phyloP scores from a whole-genome alignment of 208 protist species.

The Angomonas ambiguus region DNA sequence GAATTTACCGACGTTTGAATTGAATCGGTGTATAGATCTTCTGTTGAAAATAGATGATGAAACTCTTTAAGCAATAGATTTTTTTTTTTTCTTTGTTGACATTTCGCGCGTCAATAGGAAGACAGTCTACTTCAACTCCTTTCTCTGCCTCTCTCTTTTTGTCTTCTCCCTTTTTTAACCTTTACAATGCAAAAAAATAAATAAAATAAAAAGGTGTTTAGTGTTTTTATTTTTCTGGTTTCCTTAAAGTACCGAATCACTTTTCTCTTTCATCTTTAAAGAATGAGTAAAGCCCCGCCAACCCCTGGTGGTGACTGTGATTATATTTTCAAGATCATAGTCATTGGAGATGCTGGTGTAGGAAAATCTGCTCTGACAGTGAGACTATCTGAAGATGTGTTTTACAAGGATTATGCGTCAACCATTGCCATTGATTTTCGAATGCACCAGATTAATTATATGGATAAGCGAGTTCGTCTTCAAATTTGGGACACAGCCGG shows the following conservation, averaged over 20 bases:
- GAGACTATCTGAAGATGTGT: slow-evolving; percentile 90
- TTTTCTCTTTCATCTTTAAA: slow-evolving; percentile 5
- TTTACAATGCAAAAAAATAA: background rate
- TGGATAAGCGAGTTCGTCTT: slow-evolving; percentile 87
- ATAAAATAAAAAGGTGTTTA: background rate
- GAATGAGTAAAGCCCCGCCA: slow-evolving; percentile 17
- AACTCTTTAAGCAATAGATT: background rate
- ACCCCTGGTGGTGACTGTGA: slow-evolving; percentile 83
- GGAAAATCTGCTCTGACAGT: slow-evolving; percentile 90
- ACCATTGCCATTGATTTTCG: slow-evolving; percentile 91
- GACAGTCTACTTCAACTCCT: too few species aligned
- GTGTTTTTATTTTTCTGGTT: slow-evolving; percentile 1
- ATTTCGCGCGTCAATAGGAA: too few species aligned
- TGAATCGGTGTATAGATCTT: background rate
- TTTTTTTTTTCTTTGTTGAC: slow-evolving; percentile 4
- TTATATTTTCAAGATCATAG: slow-evolving; percentile 95
- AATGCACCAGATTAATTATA: slow-evolving; percentile 88
- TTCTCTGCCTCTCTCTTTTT: background rate
- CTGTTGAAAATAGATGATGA: too few species aligned
- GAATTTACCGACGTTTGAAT: slow-evolving; percentile 39
- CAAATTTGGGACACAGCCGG: slow-evolving; percentile 93
- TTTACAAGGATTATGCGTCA: slow-evolving; percentile 86
- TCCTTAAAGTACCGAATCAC: slow-evolving; percentile 4
- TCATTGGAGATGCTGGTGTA: slow-evolving; percentile 90
- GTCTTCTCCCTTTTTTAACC: slow-evolving; percentile 4